Evolutionary conservation across 495 filamentous ascomycete species (phyloP), one percentile per base, ranked within the genome.

Genomic region (Penicillium psychrofluorescens): DNA sequence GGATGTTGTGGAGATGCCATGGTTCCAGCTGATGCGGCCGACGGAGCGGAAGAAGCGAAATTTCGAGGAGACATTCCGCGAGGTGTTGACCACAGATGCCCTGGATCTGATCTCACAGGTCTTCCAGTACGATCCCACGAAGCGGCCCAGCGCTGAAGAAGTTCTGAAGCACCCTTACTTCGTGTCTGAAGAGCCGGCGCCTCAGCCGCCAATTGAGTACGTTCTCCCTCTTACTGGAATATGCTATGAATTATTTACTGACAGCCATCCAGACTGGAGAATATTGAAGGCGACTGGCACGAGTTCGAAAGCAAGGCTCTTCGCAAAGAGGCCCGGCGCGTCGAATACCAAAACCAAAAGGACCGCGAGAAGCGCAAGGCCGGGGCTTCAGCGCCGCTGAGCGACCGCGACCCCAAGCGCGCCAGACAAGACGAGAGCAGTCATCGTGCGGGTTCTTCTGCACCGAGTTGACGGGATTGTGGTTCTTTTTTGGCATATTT

Each of bases 291-390:
- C 34, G 94, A 99, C 52, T 99, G 94, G 94, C 94, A 99, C 54
- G 94, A 99, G 58, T 95, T 96, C 58, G 94, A 99, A 71, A 94
- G 87, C 15, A 99, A 99, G 71, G 89, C 90, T 13, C 74, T 94
- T 11, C 80, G 94, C 34, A 91, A 90, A 59, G 90, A 95, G 56
- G 83, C 80, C 22, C 74, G 77, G 27, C 79, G 83, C 11, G 71
- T 65, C 1, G 72, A 76, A 40, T 65, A 76, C 34, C 68, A 79
- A 40, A 70, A 71, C 39, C 68, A 79, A 34, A 68, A 64, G 48
- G 73, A 76, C 50, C 81, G 66, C 54, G 72, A 63, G 65, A 81
- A 62, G 67, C 62, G 70, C 36, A 73, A 70, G 47, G 61, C 58
- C 3, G 57, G 53, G 10, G 36, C 55, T 5, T 50, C 59, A 7